These are phyloP conservation scores for Brassica nigra DNA, from an alignment of 345 rosid genomes.

Conservation along the genomic window DNA sequence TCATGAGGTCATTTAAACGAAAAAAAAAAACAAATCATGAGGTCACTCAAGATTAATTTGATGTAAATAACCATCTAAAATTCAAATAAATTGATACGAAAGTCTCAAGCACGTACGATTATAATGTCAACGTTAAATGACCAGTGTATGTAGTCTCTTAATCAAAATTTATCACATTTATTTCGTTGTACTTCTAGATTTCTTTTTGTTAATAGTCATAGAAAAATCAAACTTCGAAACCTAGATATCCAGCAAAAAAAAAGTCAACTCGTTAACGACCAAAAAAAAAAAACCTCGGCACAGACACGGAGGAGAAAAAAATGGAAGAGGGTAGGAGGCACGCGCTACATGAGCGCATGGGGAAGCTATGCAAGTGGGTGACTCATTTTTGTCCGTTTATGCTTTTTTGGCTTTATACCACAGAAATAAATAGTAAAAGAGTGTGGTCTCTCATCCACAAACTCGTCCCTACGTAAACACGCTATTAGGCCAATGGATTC, in stretches of 20 bases:
- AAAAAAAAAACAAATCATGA: neutral
- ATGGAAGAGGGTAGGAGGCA: neutral
- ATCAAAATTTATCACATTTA: neutral
- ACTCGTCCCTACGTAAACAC: conserved; percentile 35
- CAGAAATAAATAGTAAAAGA: conserved; percentile 1
- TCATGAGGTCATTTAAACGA: neutral
- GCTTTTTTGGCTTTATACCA: neutral
- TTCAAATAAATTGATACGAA: neutral
- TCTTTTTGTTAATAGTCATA: neutral
- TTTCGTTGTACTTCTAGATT: conserved; percentile 20
- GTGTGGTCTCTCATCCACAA: conserved; percentile 32
- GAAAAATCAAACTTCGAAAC: conserved; percentile 32
- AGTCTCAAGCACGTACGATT: neutral
- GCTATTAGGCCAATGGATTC: conserved; percentile 28
- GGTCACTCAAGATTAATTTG: neutral
- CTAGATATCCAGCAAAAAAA: neutral
- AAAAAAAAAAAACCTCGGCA: conserved; percentile 26
- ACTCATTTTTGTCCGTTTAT: conserved; percentile 6
- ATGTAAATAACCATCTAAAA: neutral
- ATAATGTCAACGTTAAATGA: neutral
- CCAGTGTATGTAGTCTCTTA: neutral
- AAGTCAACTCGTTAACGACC: conserved; percentile 22
- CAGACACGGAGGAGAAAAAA: conserved; percentile 36
- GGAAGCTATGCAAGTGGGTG: conserved; percentile 19
- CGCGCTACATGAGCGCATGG: conserved; percentile 8